Conservation (phyloP, 768 basidiomycete genomes). For the Agaricus subrufescens region DNA sequence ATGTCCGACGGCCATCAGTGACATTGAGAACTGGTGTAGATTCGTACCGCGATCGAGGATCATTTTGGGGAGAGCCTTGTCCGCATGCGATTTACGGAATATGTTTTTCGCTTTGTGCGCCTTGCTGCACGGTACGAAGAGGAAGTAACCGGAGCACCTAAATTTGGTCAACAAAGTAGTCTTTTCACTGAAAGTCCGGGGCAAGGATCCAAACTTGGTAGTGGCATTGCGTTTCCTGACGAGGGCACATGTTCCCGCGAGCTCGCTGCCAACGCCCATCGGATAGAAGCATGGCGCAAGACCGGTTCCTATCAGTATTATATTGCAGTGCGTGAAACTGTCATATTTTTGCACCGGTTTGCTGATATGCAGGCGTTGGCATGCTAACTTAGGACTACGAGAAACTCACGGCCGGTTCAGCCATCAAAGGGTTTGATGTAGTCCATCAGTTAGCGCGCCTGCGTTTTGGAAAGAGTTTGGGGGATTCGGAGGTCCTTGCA, state of each 20-base stretch:
- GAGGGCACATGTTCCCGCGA: constrained; percentile 65
- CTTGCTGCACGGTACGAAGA: constrained; percentile 87
- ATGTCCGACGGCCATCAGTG: not conserved
- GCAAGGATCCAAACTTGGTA: constrained; percentile 56
- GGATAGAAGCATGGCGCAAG: constrained; percentile 92
- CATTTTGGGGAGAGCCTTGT: constrained; percentile 91
- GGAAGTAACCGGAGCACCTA: constrained; percentile 75
- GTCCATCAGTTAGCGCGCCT: constrained; percentile 82
- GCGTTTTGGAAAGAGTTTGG: constrained; percentile 64
- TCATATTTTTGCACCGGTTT: not conserved
- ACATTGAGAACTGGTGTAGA: constrained; percentile 35
- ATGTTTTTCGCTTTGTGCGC: constrained; percentile 80
- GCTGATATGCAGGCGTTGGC: constrained; percentile 11
- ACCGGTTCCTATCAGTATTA: constrained; percentile 77
- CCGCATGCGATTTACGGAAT: constrained; percentile 86
- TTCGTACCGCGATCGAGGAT: constrained; percentile 80
- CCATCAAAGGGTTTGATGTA: constrained; percentile 81
- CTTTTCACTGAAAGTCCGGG: constrained; percentile 47
- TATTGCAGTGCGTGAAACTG: constrained; percentile 43
- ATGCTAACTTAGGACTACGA: constrained; percentile 56
- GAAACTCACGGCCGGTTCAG: constrained; percentile 43
- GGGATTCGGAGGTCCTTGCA: constrained; percentile 65
- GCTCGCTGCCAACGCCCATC: constrained; percentile 66
- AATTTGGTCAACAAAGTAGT: constrained; percentile 65
- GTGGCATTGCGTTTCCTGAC: constrained; percentile 76